Conservation (phyloP, 306 rosid genomes). For the Lathyrus oleraceus region DNA sequence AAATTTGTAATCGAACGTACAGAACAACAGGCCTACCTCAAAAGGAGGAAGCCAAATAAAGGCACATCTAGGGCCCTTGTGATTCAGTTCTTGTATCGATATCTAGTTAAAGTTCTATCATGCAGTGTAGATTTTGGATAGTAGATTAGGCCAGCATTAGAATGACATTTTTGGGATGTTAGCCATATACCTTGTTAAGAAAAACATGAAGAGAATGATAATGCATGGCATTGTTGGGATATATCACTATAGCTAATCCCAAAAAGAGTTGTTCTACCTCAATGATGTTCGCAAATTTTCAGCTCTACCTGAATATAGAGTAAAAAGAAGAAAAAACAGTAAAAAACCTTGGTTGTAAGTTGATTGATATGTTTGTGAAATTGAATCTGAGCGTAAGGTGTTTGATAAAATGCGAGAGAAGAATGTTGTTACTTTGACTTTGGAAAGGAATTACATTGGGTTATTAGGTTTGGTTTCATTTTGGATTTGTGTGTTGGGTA, state of each 20-base stretch:
- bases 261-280: not conserved
- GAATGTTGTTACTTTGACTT: no score
- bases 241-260: slow-evolving; percentile 10
- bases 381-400: no score
- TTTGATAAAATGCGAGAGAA: no score
- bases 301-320: not conserved
- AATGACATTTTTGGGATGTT: slow-evolving; percentile 1
- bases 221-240: slow-evolving; percentile 10
- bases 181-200: not conserved
- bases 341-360: no score
- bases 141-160: slow-evolving; percentile 18
- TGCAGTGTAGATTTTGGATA: not conserved
- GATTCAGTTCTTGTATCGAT: not conserved
- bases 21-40: not conserved
- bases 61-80: not conserved
- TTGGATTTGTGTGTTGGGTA: no score
- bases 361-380: no score
- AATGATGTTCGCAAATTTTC: slow-evolving; percentile 16
- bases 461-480: no score
- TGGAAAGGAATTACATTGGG: no score
- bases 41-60: slow-evolving; percentile 7
- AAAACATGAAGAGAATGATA: slow-evolving; percentile 5
- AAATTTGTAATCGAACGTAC: not conserved
- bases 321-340: not conserved
- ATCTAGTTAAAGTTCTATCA: not conserved